Evolutionary conservation across 768 basidiomycete species (phyloP).

Genomic region (Myochromella boudieri): DNA sequence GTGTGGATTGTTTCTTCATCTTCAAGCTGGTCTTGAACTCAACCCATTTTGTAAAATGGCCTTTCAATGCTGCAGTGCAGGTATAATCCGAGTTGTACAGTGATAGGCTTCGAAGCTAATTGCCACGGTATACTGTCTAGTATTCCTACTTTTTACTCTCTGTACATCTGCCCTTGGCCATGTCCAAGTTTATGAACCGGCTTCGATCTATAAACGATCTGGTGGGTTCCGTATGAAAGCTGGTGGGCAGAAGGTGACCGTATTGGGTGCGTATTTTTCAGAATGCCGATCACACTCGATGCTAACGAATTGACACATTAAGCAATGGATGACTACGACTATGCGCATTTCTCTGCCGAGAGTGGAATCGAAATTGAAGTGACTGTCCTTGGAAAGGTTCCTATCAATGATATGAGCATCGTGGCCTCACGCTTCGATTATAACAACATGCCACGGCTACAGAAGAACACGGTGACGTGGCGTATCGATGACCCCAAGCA

Average conservation of each 20-base stretch:
- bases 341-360: constrained; percentile 18
- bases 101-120: not conserved
- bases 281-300: not conserved
- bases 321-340: constrained; percentile 16
- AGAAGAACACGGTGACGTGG: constrained; percentile 13
- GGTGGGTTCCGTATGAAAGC: constrained; percentile 9
- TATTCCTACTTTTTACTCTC: constrained; percentile 11
- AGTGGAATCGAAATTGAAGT: constrained; percentile 14
- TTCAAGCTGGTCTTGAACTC: constrained; percentile 19
- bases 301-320: not conserved
- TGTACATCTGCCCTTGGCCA: constrained; percentile 8
- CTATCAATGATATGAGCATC: constrained; percentile 9
- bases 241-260: constrained; percentile 12
- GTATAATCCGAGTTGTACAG: not conserved
- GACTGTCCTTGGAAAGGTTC: constrained; percentile 10
- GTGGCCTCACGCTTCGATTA: constrained; percentile 15
- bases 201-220: constrained; percentile 11
- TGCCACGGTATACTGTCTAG: not conserved
- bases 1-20: no score
- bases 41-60: constrained; percentile 2
- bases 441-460: constrained; percentile 12
- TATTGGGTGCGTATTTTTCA: constrained; percentile 9
- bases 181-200: constrained; percentile 14
- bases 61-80: constrained; percentile 16
- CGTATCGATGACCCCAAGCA: constrained; percentile 13